phyloP scores from a whole-genome alignment of 176 grass and related monocot species.

The Zea luxurians region DNA sequence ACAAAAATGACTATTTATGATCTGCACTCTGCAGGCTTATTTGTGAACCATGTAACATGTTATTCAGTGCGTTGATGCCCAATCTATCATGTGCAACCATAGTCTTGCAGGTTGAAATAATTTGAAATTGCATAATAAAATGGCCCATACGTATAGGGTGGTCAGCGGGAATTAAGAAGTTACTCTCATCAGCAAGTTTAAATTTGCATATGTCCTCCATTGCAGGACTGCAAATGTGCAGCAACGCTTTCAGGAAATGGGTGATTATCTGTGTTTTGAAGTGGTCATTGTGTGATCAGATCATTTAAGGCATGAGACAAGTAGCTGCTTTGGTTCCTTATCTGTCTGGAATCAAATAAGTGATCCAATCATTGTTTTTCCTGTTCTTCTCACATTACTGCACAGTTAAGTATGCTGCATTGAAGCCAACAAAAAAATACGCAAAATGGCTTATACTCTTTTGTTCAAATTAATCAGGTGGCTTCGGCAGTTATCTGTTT shows the following conservation, averaged over 20 bases:
- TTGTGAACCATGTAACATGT: constrained; percentile 28
- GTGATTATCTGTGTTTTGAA: constrained; percentile 22
- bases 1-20: constrained; percentile 29
- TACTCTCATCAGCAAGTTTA: constrained; percentile 11
- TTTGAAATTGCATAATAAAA: not conserved
- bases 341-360: constrained; percentile 5
- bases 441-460: not conserved
- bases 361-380: not conserved
- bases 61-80: constrained; percentile 15
- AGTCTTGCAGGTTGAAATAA: not conserved
- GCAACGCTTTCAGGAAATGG: constrained; percentile 10
- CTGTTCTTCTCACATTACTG: constrained; percentile 4
- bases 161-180: not conserved
- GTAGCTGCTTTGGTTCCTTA: constrained; percentile 15
- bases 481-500: constrained; percentile 88
- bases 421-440: not conserved
- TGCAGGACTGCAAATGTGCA: not conserved
- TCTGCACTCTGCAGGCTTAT: constrained; percentile 17
- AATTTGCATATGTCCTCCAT: not conserved
- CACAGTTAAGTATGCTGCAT: constrained; percentile 11
- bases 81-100: constrained; percentile 32
- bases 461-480: constrained; percentile 60
- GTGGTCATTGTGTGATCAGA: not conserved
- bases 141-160: constrained; percentile 1
- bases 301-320: not conserved